Evolutionary conservation across 1,139 yeast species (phyloP), one percentile per base, ranked within the genome.

Genomic region (Yamadazyma kanchanaburiensis): DNA sequence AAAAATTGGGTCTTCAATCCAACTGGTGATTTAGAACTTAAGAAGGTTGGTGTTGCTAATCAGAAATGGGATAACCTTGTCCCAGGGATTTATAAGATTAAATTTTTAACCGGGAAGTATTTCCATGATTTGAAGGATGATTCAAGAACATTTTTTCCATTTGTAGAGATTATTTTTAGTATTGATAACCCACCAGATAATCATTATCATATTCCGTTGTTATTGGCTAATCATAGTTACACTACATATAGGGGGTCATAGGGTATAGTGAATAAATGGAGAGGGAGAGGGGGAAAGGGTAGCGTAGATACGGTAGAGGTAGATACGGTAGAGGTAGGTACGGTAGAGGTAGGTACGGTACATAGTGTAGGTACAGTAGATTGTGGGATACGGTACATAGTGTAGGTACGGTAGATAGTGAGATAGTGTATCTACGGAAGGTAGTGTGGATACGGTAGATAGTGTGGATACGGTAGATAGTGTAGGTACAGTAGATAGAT

Each of bases 201-300:
- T 22, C 96, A 88, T 55, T 88, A 86, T 56, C 96, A 88, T 52
- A 80, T 88, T 33, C 96, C 96, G 0, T 60, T 88, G 40, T 65
- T 88, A 33, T 64, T 88, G 33, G 79, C 95, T 25, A 85, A 85
- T 51, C 84, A 80, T 55, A 82, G 95, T 26, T 88, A 87, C 59
- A 77, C 94, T 11, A 88, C 96, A 0, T 88, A 88, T 58, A 72
- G 96, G 40, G 96, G 96, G 4, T 77, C 84, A 45, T 80, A 38
- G 12, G 12, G 5, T n/a, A n/a, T n/a, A n/a, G n/a, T n/a, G n/a
- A n/a, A n/a, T n/a, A n/a, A n/a, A n/a, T n/a, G n/a, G n/a, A n/a
- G n/a, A n/a, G n/a, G n/a, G n/a, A n/a, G n/a, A n/a, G n/a, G n/a
- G n/a, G n/a, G n/a, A n/a, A n/a, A n/a, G n/a, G n/a, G n/a, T n/a